Conservation (phyloP, 768 basidiomycete species). For the Cubamyces sp. region DNA sequence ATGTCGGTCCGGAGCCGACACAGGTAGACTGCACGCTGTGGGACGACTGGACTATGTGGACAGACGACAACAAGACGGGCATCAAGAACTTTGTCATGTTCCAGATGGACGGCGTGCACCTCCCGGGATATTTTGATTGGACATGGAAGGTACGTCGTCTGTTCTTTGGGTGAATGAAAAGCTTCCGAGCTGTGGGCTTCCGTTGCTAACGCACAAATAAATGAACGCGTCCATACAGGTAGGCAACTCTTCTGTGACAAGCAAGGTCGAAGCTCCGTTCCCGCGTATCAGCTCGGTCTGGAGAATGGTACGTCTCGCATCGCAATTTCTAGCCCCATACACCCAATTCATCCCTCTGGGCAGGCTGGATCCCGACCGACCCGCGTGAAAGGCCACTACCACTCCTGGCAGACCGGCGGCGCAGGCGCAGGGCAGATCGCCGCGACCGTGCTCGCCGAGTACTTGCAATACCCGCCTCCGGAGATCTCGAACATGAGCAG, state of each 20-base stretch:
- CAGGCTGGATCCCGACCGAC: slow-evolving; percentile 75
- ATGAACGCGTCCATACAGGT: slow-evolving; percentile 35
- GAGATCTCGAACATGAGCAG: slow-evolving; percentile 49
- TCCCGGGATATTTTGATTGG: slow-evolving; percentile 70
- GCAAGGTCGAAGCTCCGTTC: slow-evolving; percentile 54
- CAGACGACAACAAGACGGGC: slow-evolving; percentile 52
- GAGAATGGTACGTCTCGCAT: slow-evolving; percentile 46
- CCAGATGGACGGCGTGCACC: slow-evolving; percentile 67
- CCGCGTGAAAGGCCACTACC: slow-evolving; percentile 65
- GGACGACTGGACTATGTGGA: slow-evolving; percentile 58
- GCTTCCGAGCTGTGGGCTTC: background rate
- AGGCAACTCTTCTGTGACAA: slow-evolving; percentile 56
- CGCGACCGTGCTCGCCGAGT: slow-evolving; percentile 44
- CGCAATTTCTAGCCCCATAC: background rate
- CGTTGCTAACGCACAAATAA: slow-evolving; percentile 31
- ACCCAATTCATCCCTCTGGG: background rate
- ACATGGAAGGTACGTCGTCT: slow-evolving; percentile 65
- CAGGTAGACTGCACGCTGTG: slow-evolving; percentile 43
- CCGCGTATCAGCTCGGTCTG: slow-evolving; percentile 76
- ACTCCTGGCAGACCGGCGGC: slow-evolving; percentile 72
- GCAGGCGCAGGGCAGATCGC: slow-evolving; percentile 54
- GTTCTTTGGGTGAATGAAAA: background rate
- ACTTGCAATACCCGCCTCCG: slow-evolving; percentile 58
- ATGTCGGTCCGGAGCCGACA: slow-evolving; percentile 31
- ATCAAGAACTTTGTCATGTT: slow-evolving; percentile 54